Base-by-base conservation (phyloP, 73 alveolate genomes). In the Paramecium pentaurelia region DNA sequence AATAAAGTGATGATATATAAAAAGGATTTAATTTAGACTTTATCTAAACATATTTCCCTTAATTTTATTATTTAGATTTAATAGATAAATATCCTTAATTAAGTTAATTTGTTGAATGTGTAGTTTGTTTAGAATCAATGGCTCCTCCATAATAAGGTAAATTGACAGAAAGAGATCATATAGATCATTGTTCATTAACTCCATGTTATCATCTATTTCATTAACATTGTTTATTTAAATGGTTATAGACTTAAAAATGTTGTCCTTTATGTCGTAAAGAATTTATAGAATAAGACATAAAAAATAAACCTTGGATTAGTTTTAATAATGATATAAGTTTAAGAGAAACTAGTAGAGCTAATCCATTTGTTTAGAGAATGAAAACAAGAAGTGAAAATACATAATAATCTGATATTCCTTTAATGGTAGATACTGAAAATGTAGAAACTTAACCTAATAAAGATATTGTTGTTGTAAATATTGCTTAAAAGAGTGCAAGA, bases 191-290 rank as follows among this genome's bases (percentile, higher is more conserved):
- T 44, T 80, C 77, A 45, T 27, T 80, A 7, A 80, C 91, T 45
- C 91, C 91, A 2, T 80, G 91, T 80, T 80, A 25, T 80, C 91
- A 80, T 80, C n/a, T 80, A 49, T 80, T 80, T 80, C 91, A 80
- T 80, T 49, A 80, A 8, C 47, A 80, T 44, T 80, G 91, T 44
- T 47, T 80, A 27, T 80, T 45, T 10, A 80, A 42, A 80, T 80
- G 91, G 91, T 49, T 80, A 20, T 8, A 42, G 16, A 80, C 71
- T 25, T 32, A 80, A 28, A 80, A 49, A 49, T 44, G 73, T 80
- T 80, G 91, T 80, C 91, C 91, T 1, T 25, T 80, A 4, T 80
- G 91, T 49, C 20, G 91, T 22, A 80, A 47, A 47, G 71, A 40
- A 36, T 80, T 80, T 28, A 25, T 11, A 8, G 91, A 80, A 44